phyloP scores from a whole-genome alignment of 2,329 filamentous ascomycete genomes.

The Pyrenochaeta sp. region DNA sequence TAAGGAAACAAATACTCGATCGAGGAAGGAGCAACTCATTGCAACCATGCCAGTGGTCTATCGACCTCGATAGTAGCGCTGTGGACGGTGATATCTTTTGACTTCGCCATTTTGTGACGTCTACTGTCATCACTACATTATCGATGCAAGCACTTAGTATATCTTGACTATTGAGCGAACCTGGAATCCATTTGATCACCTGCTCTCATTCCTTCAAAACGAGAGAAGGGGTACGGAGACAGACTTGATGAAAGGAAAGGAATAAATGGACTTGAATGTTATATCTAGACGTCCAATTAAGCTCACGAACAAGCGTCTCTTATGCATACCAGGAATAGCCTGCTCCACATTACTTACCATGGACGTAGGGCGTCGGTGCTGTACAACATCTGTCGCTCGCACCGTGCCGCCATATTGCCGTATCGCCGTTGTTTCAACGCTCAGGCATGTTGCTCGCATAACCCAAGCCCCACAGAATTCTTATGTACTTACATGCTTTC shows the following conservation, averaged over 20 bases:
- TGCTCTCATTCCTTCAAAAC: background rate
- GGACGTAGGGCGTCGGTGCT: background rate
- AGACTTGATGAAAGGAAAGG: background rate
- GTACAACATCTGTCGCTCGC: background rate
- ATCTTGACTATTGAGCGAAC: background rate
- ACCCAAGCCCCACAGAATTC: background rate
- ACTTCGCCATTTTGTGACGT: background rate
- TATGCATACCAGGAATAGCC: background rate
- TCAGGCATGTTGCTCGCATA: background rate
- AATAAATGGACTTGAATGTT: background rate
- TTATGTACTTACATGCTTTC: background rate
- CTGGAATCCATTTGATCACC: background rate
- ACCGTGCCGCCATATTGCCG: too few relatives aligned
- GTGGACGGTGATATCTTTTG: too few relatives aligned
- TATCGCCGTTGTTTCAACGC: background rate
- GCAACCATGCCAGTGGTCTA: background rate
- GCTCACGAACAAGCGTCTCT: background rate
- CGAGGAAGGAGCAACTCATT: background rate
- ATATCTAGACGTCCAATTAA: background rate
- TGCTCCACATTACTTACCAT: background rate
- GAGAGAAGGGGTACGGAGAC: background rate
- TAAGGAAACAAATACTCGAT: background rate
- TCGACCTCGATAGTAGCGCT: background rate
- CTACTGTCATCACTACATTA: background rate
- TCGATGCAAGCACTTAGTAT: background rate